These are phyloP conservation scores for Chaetoceros muelleri DNA, from an alignment of 108 stramenopile genomes.

Conservation along the genomic window DNA sequence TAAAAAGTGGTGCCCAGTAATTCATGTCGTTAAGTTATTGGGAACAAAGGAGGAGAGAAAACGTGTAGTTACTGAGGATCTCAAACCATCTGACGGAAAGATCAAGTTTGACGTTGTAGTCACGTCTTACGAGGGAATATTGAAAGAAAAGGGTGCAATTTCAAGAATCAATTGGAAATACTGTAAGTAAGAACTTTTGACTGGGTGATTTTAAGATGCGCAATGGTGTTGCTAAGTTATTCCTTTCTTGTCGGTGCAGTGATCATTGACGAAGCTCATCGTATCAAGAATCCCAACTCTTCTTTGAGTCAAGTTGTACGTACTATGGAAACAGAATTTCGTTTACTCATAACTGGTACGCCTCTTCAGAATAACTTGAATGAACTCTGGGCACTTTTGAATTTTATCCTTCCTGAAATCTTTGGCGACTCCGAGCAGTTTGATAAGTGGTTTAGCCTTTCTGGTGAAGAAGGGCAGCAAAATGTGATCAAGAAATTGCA, in stretches of 20 bases:
- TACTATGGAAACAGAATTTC: constrained; percentile 61
- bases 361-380: constrained; percentile 90
- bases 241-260: constrained; percentile 19
- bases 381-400: constrained; percentile 93
- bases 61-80: constrained; percentile 38
- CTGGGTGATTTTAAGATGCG: too few relatives aligned
- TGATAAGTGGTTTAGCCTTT: constrained; percentile 88
- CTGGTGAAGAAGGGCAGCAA: constrained; percentile 63
- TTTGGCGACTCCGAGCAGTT: constrained; percentile 93
- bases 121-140: constrained; percentile 91
- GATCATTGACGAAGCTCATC: constrained; percentile 93
- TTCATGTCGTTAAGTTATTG: constrained; percentile 81
- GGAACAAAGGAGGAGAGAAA: constrained; percentile 90
- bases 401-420: constrained; percentile 92
- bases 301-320: constrained; percentile 72
- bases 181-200: constrained; percentile 33
- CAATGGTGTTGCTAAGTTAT: too few relatives aligned
- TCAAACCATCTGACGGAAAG: constrained; percentile 45
- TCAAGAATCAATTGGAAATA: constrained; percentile 77
- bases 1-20: constrained; percentile 87
- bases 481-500: constrained; percentile 96
- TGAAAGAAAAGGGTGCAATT: constrained; percentile 81
- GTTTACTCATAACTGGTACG: constrained; percentile 92
- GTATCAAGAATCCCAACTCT: constrained; percentile 98
- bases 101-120: constrained; percentile 90